These are phyloP conservation scores for Schoenoplectus tabernaemontani DNA, from an alignment of 202 grass and related monocot species.

Conservation along the genomic window DNA sequence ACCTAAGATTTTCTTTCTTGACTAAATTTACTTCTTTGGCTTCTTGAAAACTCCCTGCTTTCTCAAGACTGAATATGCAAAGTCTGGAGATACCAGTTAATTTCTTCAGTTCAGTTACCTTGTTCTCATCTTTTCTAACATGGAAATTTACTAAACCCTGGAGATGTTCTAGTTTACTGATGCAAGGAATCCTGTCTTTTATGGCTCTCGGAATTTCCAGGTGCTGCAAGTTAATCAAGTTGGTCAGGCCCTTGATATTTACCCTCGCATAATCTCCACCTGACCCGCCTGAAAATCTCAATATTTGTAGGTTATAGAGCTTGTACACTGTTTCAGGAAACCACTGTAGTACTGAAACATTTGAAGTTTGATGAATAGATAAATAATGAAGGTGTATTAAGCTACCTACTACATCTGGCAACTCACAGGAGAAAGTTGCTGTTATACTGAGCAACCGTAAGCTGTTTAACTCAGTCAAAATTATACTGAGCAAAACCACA, in stretches of 20 bases:
- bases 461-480: neutral
- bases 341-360: constrained; percentile 4
- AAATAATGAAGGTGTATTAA: constrained; percentile 34
- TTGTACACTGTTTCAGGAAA: constrained; percentile 26
- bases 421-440: constrained; percentile 6
- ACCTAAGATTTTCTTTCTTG: constrained; percentile 23
- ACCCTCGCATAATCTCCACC: constrained; percentile 5
- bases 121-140: constrained; percentile 11
- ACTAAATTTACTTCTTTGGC: constrained; percentile 20
- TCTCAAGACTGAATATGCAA: constrained; percentile 26
- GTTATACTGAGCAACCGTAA: constrained; percentile 28
- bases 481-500: constrained; percentile 6
- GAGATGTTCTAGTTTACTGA: constrained; percentile 27
- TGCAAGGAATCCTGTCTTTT: constrained; percentile 19
- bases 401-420: neutral
- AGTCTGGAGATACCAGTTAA: constrained; percentile 21
- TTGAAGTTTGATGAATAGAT: constrained; percentile 14
- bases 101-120: constrained; percentile 27
- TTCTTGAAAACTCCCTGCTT: constrained; percentile 19
- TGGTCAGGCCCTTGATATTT: constrained; percentile 9
- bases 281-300: constrained; percentile 8
- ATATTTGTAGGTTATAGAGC: constrained; percentile 27
- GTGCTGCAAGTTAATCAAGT: constrained; percentile 22
- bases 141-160: constrained; percentile 21
- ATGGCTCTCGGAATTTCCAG: constrained; percentile 20